Conservation (phyloP, 352 stramenopile species). For the Globisporangium alternatum region DNA sequence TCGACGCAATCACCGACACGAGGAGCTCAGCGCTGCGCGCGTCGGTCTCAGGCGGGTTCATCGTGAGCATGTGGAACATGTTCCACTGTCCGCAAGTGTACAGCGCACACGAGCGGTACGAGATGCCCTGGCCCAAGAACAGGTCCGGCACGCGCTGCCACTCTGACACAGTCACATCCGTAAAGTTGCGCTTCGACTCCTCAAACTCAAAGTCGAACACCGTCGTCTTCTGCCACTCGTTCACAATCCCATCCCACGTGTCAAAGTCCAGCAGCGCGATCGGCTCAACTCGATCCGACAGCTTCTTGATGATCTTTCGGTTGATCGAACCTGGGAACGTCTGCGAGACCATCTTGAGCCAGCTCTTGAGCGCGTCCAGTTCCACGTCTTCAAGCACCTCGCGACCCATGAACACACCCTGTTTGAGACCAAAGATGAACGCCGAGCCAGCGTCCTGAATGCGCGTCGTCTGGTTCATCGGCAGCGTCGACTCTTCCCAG, state of each 20-base stretch:
- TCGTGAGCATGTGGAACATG: constrained; percentile 86
- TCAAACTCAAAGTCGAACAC: constrained; percentile 53
- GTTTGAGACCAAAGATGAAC: constrained; percentile 79
- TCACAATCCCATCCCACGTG: constrained; percentile 61
- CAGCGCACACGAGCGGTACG: constrained; percentile 66
- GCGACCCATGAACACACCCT: constrained; percentile 72
- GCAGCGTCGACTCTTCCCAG: constrained; percentile 75
- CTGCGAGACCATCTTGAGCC: constrained; percentile 67
- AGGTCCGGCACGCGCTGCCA: constrained; percentile 66
- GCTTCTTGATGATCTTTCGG: constrained; percentile 52
- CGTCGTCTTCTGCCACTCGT: constrained; percentile 52
- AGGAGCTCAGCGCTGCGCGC: constrained; percentile 45
- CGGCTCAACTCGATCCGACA: constrained; percentile 44
- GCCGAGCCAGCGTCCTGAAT: constrained; percentile 72
- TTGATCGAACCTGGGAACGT: constrained; percentile 76
- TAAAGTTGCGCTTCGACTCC: constrained; percentile 53
- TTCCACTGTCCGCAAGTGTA: constrained; percentile 87
- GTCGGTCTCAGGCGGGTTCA: constrained; percentile 51
- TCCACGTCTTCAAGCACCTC: constrained; percentile 74
- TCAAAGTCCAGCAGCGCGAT: constrained; percentile 71
- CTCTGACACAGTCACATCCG: constrained; percentile 41
- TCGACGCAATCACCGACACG: constrained; percentile 67
- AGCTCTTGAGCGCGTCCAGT: constrained; percentile 74
- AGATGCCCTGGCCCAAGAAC: constrained; percentile 59
- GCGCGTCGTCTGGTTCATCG: constrained; percentile 74